A percentile compares a stretch with the other conserved stretches of the same genome.
These are phyloP conservation scores for Xylaria curta DNA, from an alignment of 495 filamentous ascomycete species.

Conservation along the genomic window DNA sequence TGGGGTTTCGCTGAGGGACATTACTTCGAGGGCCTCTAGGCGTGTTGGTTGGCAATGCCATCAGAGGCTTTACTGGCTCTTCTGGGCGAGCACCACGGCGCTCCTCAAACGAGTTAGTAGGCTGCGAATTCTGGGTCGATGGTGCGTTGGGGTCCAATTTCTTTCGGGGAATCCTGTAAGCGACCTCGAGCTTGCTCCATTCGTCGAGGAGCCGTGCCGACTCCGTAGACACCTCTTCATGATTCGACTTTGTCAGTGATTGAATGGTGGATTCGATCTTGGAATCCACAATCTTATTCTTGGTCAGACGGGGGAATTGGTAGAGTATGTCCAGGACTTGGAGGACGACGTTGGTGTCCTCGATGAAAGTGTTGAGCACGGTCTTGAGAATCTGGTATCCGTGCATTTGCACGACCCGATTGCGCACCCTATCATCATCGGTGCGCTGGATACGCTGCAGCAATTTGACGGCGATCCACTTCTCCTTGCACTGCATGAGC, in stretches of 20 bases:
- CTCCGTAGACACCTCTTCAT: conserved; percentile 75
- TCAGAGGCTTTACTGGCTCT: conserved; percentile 46
- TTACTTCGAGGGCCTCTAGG: conserved; percentile 73
- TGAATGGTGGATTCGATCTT: conserved; percentile 90
- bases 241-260: conserved; percentile 67
- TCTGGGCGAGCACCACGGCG: conserved; percentile 71
- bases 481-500: conserved; percentile 98
- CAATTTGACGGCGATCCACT: conserved; percentile 98
- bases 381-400: conserved; percentile 94
- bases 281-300: conserved; percentile 96
- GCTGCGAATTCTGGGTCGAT: conserved; percentile 36
- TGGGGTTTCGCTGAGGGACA: conserved; percentile 65
- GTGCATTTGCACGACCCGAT: conserved; percentile 93
- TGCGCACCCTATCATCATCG: conserved; percentile 85
- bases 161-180: conserved; percentile 90
- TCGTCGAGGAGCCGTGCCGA: conserved; percentile 75
- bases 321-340: conserved; percentile 91
- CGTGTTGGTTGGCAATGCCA: conserved; percentile 53
- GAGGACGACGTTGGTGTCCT: conserved; percentile 85
- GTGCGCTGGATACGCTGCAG: conserved; percentile 87
- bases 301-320: conserved; percentile 86
- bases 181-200: conserved; percentile 91
- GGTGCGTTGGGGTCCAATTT: conserved; percentile 54
- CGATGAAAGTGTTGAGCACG: conserved; percentile 80
- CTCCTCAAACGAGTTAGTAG: conserved; percentile 65